Base-by-base conservation (phyloP, 2,329 filamentous ascomycete species). In the Trichoderma koningiopsis region DNA sequence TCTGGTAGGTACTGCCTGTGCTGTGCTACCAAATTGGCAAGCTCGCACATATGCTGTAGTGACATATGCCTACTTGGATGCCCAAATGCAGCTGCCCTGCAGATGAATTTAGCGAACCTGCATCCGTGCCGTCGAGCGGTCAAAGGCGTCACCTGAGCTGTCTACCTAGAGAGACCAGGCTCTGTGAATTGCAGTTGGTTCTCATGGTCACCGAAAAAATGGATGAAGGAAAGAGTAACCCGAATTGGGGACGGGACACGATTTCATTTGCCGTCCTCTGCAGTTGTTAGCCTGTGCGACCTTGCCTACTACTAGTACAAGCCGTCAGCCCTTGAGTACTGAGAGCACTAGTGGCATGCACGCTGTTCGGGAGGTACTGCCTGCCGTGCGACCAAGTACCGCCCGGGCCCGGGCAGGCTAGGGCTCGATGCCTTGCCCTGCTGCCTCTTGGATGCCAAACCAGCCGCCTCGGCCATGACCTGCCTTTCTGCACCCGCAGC, bases 81-180 rank as follows among this genome's bases (percentile, higher is more conserved):
- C 47, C 61, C 68, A 69, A 61, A 69, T 27, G 61, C 59, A 59
- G 68, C 40, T 27, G 55, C 52, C 64, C 43, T 60, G 57, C 43
- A 68, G 63, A 58, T 19, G 37, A 24, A 13, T 27, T 29, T 59
- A 49, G 63, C 40, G 63, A 67, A 52, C 22, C 43, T 22, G 55
- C 52, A 70, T 53, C 47, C 47, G 49, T 62, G 55, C 60, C 27
- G 40, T 63, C 52, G 56, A 68, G 63, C 56, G 58, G 63, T 62
- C 63, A 60, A 56, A 57, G 31, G 68, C 63, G 64, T 70, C 68
- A 70, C 68, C 62, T 70, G 68, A 70, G 56, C 57, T 22, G 68
- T 57, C 65, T 22, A 58, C 52, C 65, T 22, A 58, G 47, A 62
- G 49, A 57, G 29, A 52, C 58, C 68, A 29, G 68, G 37, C 63